A percentile compares a stretch with the other conserved stretches of the same genome.
Conservation (phyloP, 495 filamentous ascomycete genomes). For the Penicillium argentinense region DNA sequence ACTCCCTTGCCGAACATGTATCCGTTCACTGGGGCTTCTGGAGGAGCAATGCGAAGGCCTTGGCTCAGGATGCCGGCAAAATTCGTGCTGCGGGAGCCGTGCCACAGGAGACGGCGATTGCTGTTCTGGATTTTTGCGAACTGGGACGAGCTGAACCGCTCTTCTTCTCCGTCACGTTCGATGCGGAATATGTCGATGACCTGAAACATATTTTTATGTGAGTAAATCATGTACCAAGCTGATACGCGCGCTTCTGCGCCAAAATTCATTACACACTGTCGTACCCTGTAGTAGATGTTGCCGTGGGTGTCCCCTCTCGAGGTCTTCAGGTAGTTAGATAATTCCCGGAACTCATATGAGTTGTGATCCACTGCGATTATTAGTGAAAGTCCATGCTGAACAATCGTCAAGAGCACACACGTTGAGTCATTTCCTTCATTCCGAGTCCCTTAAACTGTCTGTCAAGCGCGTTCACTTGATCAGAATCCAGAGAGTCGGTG, state of each 20-base stretch:
- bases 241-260: no score
- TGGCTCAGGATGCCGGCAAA: conserved; percentile 82
- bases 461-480: conserved; percentile 63
- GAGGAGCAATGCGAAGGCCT: conserved; percentile 82
- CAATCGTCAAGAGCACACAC: no score
- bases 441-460: conserved; percentile 67
- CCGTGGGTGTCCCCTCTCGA: conserved; percentile 63
- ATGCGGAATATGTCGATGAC: conserved; percentile 83
- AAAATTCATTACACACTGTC: no score
- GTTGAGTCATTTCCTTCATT: conserved; percentile 70
- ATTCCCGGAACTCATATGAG: conserved; percentile 60
- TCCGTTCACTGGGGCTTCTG: conserved; percentile 74
- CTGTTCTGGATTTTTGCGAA: conserved; percentile 46
- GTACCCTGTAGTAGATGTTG: conserved; percentile 46
- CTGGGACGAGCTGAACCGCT: conserved; percentile 60
- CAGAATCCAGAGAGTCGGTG: conserved; percentile 55
- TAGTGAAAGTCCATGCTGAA: no score
- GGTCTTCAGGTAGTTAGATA: conserved; percentile 64
- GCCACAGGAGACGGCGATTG: conserved; percentile 79
- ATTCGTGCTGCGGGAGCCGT: conserved; percentile 73
- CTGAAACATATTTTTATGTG: conserved; percentile 7
- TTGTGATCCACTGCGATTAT: conserved; percentile 45
- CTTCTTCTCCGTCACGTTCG: conserved; percentile 69
- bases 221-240: background rate
- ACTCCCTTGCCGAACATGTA: conserved; percentile 91